A percentile compares a stretch with the other conserved stretches of the same genome.
phyloP scores from a whole-genome alignment of 2,329 filamentous ascomycete genomes.

The Corniculantispora saksenae region DNA sequence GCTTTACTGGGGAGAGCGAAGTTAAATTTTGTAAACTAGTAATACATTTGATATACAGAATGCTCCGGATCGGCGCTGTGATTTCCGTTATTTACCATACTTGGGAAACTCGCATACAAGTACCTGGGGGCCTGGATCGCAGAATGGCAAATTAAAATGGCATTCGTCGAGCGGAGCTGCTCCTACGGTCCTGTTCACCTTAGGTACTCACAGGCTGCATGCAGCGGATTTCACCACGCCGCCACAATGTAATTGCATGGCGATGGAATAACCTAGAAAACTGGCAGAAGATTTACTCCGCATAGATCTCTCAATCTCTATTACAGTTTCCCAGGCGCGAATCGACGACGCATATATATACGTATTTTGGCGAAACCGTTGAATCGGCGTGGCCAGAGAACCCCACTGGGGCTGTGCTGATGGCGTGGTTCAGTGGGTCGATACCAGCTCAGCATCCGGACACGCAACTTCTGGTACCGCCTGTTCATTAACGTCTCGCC shows the following conservation, averaged over 20 bases:
- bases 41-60: constrained; percentile 17
- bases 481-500: not conserved
- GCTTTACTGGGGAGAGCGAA: constrained; percentile 10
- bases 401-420: not conserved
- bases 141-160: not conserved
- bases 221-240: not conserved
- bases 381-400: not conserved
- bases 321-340: too few species aligned
- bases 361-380: not conserved
- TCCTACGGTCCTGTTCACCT: too few species aligned
- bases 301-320: too few species aligned
- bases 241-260: not conserved
- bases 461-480: not conserved
- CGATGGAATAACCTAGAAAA: too few species aligned
- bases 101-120: not conserved
- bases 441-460: not conserved
- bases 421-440: constrained; percentile 9
- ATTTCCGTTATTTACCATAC: too few species aligned
- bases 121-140: not conserved
- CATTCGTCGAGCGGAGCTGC: not conserved
- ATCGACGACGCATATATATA: too few species aligned
- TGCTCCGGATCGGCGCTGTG: too few species aligned
- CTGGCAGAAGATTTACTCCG: too few species aligned
- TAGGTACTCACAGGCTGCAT: too few species aligned
- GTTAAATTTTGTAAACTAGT: constrained; percentile 23